These are phyloP conservation scores for Terfezia boudieri DNA, from an alignment of 495 filamentous ascomycete species.

Conservation along the genomic window DNA sequence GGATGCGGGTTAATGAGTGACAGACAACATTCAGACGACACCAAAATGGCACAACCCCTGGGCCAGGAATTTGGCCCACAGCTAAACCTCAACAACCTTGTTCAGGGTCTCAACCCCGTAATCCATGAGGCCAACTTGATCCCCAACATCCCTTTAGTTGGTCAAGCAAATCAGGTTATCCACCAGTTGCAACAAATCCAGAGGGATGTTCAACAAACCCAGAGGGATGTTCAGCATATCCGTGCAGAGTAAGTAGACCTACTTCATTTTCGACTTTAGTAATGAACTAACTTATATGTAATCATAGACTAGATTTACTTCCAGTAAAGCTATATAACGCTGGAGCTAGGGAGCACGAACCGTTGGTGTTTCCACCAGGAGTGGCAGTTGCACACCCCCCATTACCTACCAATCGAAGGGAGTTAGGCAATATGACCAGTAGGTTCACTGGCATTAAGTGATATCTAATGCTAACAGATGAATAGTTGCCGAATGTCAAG, in stretches of 20 bases:
- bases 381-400: slow-evolving; percentile 2
- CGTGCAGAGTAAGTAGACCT: slow-evolving; percentile 6
- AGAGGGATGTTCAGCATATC: background rate
- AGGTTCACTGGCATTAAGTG: slow-evolving; percentile 3
- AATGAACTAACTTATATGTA: background rate
- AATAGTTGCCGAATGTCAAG: slow-evolving; percentile 8
- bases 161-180: slow-evolving; percentile 2
- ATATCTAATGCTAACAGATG: slow-evolving; percentile 4
- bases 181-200: slow-evolving; percentile 3
- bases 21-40: background rate
- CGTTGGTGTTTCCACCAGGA: background rate
- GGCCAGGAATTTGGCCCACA: background rate
- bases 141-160: slow-evolving; percentile 3
- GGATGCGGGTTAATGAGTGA: background rate
- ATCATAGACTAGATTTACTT: slow-evolving; percentile 5
- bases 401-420: slow-evolving; percentile 6
- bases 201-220: background rate
- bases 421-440: slow-evolving; percentile 5
- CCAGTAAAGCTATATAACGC: slow-evolving; percentile 4
- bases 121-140: slow-evolving; percentile 1
- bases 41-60: background rate
- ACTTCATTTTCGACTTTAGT: slow-evolving; percentile 5
- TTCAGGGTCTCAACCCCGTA: slow-evolving; percentile 4
- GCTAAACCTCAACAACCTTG: slow-evolving; percentile 5
- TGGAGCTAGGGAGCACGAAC: slow-evolving; percentile 2